A percentile compares a stretch with the other conserved stretches of the same genome.
These are phyloP conservation scores for Macrolepiota dolichaula DNA, from an alignment of 768 basidiomycete genomes.

Conservation along the genomic window DNA sequence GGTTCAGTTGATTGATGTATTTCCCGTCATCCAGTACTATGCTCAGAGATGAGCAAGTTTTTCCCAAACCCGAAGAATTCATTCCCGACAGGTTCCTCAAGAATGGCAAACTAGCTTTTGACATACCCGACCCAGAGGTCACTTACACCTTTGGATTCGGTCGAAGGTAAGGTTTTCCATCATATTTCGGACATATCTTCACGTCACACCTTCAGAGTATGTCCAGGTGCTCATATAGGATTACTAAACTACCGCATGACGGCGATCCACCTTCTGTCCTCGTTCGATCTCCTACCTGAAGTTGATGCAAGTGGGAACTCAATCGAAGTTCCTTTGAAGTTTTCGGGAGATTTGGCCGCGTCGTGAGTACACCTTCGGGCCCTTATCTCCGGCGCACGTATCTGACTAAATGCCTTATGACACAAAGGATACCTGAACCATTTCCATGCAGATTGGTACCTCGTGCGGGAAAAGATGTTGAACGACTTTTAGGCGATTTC, in stretches of 20 bases:
- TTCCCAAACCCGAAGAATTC: slow-evolving; percentile 3
- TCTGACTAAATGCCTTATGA: background rate
- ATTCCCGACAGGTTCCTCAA: slow-evolving; percentile 5
- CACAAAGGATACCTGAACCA: background rate
- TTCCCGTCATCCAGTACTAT: background rate
- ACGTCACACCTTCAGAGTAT: background rate
- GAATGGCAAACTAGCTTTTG: background rate
- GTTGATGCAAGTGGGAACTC: background rate
- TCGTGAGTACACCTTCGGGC: background rate
- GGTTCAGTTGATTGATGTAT: background rate
- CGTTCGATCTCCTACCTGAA: background rate
- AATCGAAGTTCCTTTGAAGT: background rate
- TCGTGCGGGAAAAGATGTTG: background rate
- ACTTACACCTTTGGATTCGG: slow-evolving; percentile 6
- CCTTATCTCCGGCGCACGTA: background rate
- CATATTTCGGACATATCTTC: background rate
- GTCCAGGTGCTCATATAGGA: slow-evolving; percentile 16
- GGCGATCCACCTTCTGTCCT: slow-evolving; percentile 13
- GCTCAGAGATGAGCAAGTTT: slow-evolving; percentile 1
- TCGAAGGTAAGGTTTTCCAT: background rate
- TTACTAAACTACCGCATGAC: slow-evolving; percentile 11
- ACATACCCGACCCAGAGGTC: background rate
- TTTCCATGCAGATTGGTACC: background rate
- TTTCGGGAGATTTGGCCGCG: background rate
- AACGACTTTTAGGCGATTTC: background rate